Evolutionary conservation across 495 filamentous ascomycete species (phyloP).

Genomic region (Penicillium malachiteum): DNA sequence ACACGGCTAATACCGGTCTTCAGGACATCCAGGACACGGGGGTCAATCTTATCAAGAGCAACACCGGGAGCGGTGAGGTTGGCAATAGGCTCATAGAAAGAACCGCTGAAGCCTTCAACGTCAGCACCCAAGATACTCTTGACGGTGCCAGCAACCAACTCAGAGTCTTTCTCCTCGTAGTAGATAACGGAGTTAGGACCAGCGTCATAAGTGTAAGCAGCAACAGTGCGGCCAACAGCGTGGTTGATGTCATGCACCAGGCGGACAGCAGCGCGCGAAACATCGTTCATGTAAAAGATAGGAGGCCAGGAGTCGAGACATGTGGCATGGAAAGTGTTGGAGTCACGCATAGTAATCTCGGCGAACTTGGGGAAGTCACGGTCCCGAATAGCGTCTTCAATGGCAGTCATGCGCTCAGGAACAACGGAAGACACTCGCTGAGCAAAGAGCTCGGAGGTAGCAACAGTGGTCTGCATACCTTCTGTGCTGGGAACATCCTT

Average conservation of each 20-base stretch:
- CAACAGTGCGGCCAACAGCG: constrained; percentile 67
- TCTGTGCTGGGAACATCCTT: constrained; percentile 89
- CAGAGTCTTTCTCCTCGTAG: constrained; percentile 75
- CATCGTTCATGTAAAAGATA: constrained; percentile 98
- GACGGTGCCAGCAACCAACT: constrained; percentile 69
- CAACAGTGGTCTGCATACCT: constrained; percentile 95
- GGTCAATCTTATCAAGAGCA: constrained; percentile 52
- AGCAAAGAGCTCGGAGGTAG: constrained; percentile 78
- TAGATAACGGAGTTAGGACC: constrained; percentile 97
- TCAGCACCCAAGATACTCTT: constrained; percentile 46
- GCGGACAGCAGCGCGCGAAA: constrained; percentile 77
- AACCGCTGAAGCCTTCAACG: constrained; percentile 63
- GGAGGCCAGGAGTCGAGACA: constrained; percentile 94
- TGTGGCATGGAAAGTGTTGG: constrained; percentile 93
- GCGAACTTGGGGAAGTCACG: constrained; percentile 86
- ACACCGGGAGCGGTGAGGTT: constrained; percentile 49
- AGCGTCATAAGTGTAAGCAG: constrained; percentile 96
- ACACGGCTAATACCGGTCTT: constrained; percentile 80
- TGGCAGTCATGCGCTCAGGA: constrained; percentile 77
- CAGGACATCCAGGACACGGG: constrained; percentile 55
- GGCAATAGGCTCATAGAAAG: constrained; percentile 46
- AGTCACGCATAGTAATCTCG: constrained; percentile 89
- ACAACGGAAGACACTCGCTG: constrained; percentile 71
- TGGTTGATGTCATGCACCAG: constrained; percentile 86
- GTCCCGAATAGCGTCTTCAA: constrained; percentile 75